A percentile compares a stretch with the other conserved stretches of the same genome.
phyloP scores from a whole-genome alignment of 495 filamentous ascomycete genomes.

The Penicillium riverlandense region DNA sequence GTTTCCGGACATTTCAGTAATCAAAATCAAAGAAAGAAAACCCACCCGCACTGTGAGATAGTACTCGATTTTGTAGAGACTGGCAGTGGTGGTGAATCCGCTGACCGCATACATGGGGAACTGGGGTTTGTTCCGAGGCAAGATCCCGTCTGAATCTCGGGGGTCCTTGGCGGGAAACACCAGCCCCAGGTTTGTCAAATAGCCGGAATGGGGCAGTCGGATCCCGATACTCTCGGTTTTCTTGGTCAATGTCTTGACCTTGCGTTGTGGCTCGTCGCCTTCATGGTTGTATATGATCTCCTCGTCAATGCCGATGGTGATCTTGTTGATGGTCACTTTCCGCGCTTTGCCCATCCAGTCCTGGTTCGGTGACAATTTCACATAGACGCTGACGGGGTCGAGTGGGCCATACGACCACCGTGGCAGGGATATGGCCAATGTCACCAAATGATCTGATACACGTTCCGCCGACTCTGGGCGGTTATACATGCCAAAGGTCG shows the following conservation, averaged over 20 bases:
- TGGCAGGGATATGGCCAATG: conserved; percentile 81
- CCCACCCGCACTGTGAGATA: conserved; percentile 87
- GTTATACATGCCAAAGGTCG: conserved; percentile 99
- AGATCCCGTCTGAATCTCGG: conserved; percentile 78
- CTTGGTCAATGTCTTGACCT: conserved; percentile 77
- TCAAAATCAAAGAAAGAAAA: not conserved
- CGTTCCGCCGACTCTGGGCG: conserved; percentile 80
- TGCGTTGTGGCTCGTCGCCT: conserved; percentile 91
- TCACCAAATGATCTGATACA: conserved; percentile 85
- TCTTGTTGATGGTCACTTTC: conserved; percentile 88
- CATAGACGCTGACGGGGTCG: conserved; percentile 92
- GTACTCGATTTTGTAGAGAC: conserved; percentile 97
- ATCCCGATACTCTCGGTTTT: conserved; percentile 73
- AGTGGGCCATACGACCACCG: conserved; percentile 95
- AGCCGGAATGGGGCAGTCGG: conserved; percentile 81
- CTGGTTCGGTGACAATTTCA: conserved; percentile 84
- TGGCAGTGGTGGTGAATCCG: conserved; percentile 90
- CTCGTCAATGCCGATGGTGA: conserved; percentile 91
- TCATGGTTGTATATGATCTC: conserved; percentile 97
- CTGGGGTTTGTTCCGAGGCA: conserved; percentile 74
- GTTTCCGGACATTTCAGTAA: not conserved
- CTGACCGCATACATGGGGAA: conserved; percentile 86
- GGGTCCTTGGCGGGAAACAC: conserved; percentile 89
- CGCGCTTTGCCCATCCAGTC: conserved; percentile 86
- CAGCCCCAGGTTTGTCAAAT: conserved; percentile 82